Evolutionary conservation across 768 basidiomycete genomes (phyloP), one percentile per base, ranked within the genome.

Genomic region (Gloeostereum incarnatum): DNA sequence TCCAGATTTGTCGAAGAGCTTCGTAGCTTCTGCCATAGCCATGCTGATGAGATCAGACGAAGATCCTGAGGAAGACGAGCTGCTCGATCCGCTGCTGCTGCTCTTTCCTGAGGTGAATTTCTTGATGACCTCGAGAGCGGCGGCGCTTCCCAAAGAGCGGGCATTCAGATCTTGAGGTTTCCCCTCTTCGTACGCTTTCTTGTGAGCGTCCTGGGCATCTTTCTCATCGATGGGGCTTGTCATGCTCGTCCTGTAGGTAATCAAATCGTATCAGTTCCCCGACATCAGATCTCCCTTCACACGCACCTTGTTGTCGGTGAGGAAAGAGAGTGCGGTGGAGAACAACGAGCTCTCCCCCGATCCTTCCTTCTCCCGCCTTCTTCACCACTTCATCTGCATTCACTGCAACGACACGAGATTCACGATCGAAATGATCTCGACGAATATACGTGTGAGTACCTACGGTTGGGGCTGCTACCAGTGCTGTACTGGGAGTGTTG

Each of bases 11-110:
- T 88, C 85, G 47, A 91, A 84, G 35, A 88, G 59, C 53, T 86
- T 82, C 11, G 71, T 62, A 0, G 78, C 83, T 48, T 93, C 81
- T 0, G 75, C 74, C 87, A 94, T 89, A 3, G 91, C 90, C 57
- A 89, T 58, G 50, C 83, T 82, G 58, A 94, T 78, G 42, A 93
- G 62, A 56, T 92, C 56, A 26, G 75, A 75, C 54, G 71, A 66
- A 35, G 65, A 67, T n/a, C n/a, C n/a, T n/a, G n/a, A n/a, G n/a
- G n/a, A n/a, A n/a, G n/a, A n/a, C n/a, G n/a, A n/a, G n/a, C n/a
- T n/a, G n/a, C n/a, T n/a, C n/a, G n/a, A n/a, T 32, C 66, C 61
- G 19, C 63, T 69, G 5, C 70, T 58, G 4, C 61, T 59, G 21
- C 52, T 35, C 5, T 47, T 14, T 21, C 59, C 43, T 3, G 71